Evolutionary conservation across 1,284 basidiomycete genomes (phyloP), one percentile per base, ranked within the genome.

Genomic region (Ustilago crameri): DNA sequence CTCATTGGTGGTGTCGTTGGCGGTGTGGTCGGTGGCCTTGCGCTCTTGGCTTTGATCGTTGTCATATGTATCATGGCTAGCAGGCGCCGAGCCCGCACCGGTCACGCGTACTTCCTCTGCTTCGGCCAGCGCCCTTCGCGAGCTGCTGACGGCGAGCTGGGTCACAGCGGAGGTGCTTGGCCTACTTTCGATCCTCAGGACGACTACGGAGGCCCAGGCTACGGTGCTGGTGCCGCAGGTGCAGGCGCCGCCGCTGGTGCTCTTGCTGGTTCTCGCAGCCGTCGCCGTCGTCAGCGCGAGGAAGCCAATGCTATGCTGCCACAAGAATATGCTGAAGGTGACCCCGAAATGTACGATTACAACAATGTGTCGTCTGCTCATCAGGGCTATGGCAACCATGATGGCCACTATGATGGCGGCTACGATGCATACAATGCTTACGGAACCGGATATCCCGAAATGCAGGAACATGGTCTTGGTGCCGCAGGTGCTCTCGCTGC

Each of bases 1-100:
- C 59, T 76, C 42, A 77, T 80, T 26, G 78, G 78, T 17, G 78
- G 76, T 22, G 66, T 78, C 22, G 78, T 78, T 2, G 78, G 78
- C 23, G 78, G 78, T 22, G 76, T 79, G 15, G 63, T 79, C 4
- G 78, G 75, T 2, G 78, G 78, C 14, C 56, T 76, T 9, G 63
- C 65, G 0, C 48, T 76, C 8, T 55, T 80, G 3, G 63, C 71
- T 9, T 34, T 75, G 12, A 17, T 80, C 22, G 54, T 75, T 47
- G 60, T 59, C 22, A 43, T 71, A 40, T 71, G 68, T 51, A 44
- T 65, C 35, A 32, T 65, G 37, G 58, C 57, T 14, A 65, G 45
- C 26, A 60, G 76, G n/a, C 52, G 77, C 15, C 65, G 55, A 20
- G 66, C 66, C 20, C 57, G 77, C 22, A 79, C 74, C 3, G 77